Evolutionary conservation across 805 yeast species (phyloP).

Genomic region (Teunomyces pallodes): DNA sequence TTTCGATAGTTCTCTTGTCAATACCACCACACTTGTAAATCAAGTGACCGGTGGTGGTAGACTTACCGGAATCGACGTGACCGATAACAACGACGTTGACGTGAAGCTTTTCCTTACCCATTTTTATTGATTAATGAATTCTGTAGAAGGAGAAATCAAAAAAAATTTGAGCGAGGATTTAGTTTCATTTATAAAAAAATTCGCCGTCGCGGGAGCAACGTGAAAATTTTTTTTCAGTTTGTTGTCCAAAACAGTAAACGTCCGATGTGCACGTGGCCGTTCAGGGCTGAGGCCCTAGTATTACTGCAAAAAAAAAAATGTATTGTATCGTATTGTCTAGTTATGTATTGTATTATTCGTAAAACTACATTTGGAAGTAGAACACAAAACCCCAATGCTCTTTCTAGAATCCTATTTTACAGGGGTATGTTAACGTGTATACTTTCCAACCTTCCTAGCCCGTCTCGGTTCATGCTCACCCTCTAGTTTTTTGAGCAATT

Average conservation of each 20-base stretch:
- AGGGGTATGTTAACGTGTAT: background rate
- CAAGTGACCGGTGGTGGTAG: conserved; percentile 99
- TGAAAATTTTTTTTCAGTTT: conserved; percentile 1
- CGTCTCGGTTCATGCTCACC: conserved; percentile 9
- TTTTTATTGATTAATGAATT: conserved; percentile 15
- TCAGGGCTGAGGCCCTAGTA: conserved; percentile 2
- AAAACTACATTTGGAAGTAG: background rate
- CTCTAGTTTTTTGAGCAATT: conserved; percentile 16
- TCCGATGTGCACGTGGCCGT: background rate
- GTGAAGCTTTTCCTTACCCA: conserved; percentile 96
- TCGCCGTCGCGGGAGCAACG: conserved; percentile 1
- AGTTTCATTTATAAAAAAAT: conserved; percentile 5
- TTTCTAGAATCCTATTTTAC: background rate
- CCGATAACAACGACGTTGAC: conserved; percentile 99
- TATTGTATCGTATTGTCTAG: too few species aligned
- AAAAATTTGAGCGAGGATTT: conserved; percentile 8
- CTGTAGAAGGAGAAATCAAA: conserved; percentile 8
- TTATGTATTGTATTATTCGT: background rate
- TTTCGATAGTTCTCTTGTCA: conserved; percentile 97
- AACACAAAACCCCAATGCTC: too few species aligned
- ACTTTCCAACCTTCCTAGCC: conserved; percentile 6
- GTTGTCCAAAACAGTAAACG: conserved; percentile 1
- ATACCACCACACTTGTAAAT: conserved; percentile 99
- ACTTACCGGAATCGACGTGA: conserved; percentile 97
- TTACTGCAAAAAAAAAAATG: background rate